Base-by-base conservation (phyloP, 805 yeast genomes). In the Hanseniaspora lindneri region DNA sequence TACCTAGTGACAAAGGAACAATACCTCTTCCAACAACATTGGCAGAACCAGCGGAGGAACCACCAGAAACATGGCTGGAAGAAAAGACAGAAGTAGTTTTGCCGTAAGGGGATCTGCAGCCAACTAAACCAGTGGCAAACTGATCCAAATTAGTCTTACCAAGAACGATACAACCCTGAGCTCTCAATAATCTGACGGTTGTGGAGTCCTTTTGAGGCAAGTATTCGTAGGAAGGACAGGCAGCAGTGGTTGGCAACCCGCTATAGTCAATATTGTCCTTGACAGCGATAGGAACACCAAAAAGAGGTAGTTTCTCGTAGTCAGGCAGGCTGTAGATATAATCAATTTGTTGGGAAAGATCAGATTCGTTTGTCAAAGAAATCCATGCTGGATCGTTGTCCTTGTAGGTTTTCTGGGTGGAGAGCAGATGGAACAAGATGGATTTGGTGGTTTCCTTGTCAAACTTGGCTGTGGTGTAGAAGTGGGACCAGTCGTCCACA, bases 121-220 rank as follows among this genome's bases (percentile, higher is more conserved):
- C 98, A 1, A 89, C 97, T 51, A 89, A 72, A 33, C 98, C 98
- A 2, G 98, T 92, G 11, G 97, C 97, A 66, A 89, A 89, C 65
- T 89, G 98, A 63, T 89, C 98, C 63, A 89, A 70, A 64, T 89
- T 89, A 48, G 97, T 92, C 64, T 89, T 89, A 52, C 97, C 97
- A 41, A 89, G 70, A 35, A 89, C 75, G 50, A 89, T 83, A 40
- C 97, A 97, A 60, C 98, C 98, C 32, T 85, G 82, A n/a, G 71
- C 74, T 63, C 85, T 76, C 56, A 92, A 70, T n/a, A 79, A 65
- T 9, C 67, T 62, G 13, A 87, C 96, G 5, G 83, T 74, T 16
- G 83, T 75, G 32, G 97, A 77, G 60, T 89, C 96, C 44, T 67
- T 67, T 29, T 66, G 59, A 2, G 98, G 89, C 2, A 60, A 51